Conservation (phyloP, 2,329 filamentous ascomycete species). For the Fusarium poae region DNA sequence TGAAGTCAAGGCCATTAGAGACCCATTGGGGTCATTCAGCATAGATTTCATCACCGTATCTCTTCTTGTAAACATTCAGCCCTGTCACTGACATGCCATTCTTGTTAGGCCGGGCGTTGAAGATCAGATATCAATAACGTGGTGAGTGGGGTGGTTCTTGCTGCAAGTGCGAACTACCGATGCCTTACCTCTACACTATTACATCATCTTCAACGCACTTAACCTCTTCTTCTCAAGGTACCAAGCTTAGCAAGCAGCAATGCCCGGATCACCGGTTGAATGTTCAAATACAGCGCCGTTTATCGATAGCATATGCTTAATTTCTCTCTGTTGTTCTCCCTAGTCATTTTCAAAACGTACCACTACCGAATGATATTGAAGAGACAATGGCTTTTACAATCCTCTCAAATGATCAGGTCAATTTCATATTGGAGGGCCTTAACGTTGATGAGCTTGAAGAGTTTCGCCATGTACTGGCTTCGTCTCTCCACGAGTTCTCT, state of each 20-base stretch:
- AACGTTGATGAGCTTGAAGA: conserved; percentile 64
- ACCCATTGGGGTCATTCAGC: neutral
- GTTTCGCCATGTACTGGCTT: conserved; percentile 63
- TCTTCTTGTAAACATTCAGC: conserved; percentile 2
- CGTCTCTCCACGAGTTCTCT: conserved; percentile 72
- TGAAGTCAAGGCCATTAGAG: neutral
- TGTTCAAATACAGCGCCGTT: neutral
- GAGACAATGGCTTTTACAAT: conserved; percentile 68
- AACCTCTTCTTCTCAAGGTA: conserved; percentile 6
- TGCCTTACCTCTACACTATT: conserved; percentile 24
- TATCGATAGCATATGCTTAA: neutral
- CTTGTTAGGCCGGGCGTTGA: neutral
- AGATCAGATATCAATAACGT: conserved; percentile 25
- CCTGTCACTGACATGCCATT: conserved; percentile 6
- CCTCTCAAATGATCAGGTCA: conserved; percentile 69
- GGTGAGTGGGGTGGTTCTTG: conserved; percentile 44
- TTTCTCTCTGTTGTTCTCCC: neutral
- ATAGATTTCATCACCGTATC: neutral
- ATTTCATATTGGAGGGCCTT: conserved; percentile 66
- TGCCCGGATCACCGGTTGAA: neutral
- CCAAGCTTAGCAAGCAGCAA: conserved; percentile 35
- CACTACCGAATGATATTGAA: neutral
- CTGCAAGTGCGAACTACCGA: conserved; percentile 14
- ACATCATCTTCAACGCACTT: conserved; percentile 41
- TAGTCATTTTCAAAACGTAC: conserved; percentile 6